Conservation (phyloP, 306 rosid species). For the Senna tora region DNA sequence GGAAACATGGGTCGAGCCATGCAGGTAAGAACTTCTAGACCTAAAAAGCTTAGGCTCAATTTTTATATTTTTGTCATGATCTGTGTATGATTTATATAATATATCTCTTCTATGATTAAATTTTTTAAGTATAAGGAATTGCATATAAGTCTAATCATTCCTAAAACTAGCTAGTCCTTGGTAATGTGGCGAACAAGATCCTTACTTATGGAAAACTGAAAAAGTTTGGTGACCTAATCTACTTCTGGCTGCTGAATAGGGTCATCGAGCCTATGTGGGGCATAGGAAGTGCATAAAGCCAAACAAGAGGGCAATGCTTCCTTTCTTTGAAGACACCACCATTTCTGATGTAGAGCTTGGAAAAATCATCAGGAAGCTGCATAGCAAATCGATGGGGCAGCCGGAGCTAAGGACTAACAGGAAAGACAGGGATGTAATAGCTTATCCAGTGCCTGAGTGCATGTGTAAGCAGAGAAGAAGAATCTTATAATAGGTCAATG, state of each 20-base stretch:
- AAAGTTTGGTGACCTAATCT: too few species aligned
- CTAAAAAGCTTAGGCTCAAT: too few species aligned
- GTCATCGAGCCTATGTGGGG: background rate
- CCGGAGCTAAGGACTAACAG: background rate
- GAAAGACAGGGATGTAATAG: background rate
- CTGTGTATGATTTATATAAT: too few species aligned
- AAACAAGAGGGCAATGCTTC: background rate
- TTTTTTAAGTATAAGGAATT: too few species aligned
- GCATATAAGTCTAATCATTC: too few species aligned
- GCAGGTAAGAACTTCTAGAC: background rate
- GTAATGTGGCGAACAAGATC: too few species aligned
- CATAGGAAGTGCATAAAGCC: background rate
- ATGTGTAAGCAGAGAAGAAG: background rate
- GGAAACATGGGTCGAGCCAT: conserved; percentile 12
- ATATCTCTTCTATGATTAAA: too few species aligned
- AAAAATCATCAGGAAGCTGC: background rate
- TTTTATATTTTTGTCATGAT: too few species aligned
- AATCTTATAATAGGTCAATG: background rate
- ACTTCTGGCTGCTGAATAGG: background rate
- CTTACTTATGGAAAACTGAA: too few species aligned
- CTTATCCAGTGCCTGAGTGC: background rate
- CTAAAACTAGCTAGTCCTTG: too few species aligned
- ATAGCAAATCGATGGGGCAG: background rate
- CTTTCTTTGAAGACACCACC: background rate
- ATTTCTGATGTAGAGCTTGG: background rate